These are phyloP conservation scores for Rhododendron kiyosumense DNA, from an alignment of 148 eudicot species.

Conservation along the genomic window DNA sequence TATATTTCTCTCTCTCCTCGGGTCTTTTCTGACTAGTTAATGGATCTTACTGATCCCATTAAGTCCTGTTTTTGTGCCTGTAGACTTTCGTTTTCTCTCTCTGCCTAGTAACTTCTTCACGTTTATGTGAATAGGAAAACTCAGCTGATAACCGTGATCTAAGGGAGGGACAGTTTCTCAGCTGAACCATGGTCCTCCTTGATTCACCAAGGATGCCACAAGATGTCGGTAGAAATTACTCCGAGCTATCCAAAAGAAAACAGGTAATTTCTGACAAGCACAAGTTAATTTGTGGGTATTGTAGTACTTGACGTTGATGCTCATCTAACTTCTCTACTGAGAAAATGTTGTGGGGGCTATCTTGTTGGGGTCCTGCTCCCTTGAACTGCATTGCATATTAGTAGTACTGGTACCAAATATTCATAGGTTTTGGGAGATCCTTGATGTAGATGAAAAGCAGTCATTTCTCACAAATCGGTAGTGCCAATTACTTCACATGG, in stretches of 20 bases:
- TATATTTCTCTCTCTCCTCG: background rate
- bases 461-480: no score
- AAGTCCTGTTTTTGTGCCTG: background rate
- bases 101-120: background rate
- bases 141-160: slow-evolving; percentile 41
- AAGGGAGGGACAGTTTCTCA: no score
- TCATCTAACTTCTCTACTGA: background rate
- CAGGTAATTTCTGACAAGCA: slow-evolving; percentile 37
- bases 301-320: background rate
- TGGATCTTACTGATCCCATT: background rate
- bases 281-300: background rate
- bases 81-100: background rate
- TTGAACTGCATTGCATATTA: background rate
- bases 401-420: background rate
- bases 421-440: background rate
- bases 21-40: background rate
- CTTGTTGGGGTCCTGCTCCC: background rate
- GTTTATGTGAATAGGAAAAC: slow-evolving; percentile 45
- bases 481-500: no score
- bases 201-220: no score
- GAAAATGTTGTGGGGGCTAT: background rate
- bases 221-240: slow-evolving; percentile 19
- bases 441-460: no score
- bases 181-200: no score
- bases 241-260: slow-evolving; percentile 45